Base-by-base conservation (phyloP, 73 alveolate genomes). In the Symbiodinium pilosum region DNA sequence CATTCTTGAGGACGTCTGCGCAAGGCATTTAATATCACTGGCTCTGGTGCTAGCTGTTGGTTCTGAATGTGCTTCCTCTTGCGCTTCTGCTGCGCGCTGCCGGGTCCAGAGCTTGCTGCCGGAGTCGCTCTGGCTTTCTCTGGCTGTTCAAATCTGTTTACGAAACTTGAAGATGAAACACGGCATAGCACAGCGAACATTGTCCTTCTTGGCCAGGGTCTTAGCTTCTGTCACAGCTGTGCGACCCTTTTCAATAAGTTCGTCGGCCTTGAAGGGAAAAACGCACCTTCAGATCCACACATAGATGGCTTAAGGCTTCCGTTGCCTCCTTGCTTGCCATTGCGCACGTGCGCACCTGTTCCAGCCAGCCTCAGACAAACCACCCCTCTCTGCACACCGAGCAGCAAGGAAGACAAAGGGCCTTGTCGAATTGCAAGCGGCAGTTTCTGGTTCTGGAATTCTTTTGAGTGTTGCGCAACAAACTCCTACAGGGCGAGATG, bases 281-380 rank as follows among this genome's bases (percentile, higher is more conserved):
- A 38, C 14, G 84, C 34, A 30, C 34, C 34, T n/a, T 2, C 40
- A 30, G 39, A 11, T n/a, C n/a, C n/a, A n/a, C n/a, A n/a, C n/a
- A n/a, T n/a, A n/a, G n/a, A n/a, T n/a, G n/a, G n/a, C n/a, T n/a
- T n/a, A n/a, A n/a, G n/a, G n/a, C n/a, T n/a, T 2, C 20, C 16
- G 1, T 32, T 24, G 73, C 95, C 95, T 88, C 95, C 51, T 88
- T 88, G 20, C 95, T 56, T 36, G 47, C 47, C 39, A 30, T 30
- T 18, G 73, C 95, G 30, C 95, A 26, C 41, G 73, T 51, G 47
- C 36, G 73, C n/a, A 89, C 87, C 26, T 28, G 21, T 20, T 89
- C 39, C 43, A 89, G n/a, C 95, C 95, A 89, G 47, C 87, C 95
- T 89, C 28, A 86, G 47, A n/a, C n/a, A n/a, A n/a, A n/a, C n/a